Evolutionary conservation across 768 basidiomycete genomes (phyloP).

Genomic region (Hebeloma cylindrosporum): DNA sequence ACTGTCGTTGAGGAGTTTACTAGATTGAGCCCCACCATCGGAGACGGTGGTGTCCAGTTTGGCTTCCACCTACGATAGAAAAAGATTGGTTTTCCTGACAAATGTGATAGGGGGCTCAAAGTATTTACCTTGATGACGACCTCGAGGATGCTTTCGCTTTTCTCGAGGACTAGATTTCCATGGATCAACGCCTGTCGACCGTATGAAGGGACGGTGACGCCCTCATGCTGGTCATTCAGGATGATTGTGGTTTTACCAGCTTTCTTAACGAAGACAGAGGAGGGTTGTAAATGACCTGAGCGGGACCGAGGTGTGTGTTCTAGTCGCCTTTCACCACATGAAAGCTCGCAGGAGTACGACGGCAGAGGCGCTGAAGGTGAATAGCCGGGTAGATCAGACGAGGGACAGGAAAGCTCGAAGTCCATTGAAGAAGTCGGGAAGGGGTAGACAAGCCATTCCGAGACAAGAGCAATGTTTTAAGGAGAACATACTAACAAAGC

Average conservation of each 20-base stretch:
- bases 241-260: conserved; percentile 41
- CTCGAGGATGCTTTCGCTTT: conserved; percentile 36
- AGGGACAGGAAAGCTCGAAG: conserved; percentile 7
- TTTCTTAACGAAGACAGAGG: conserved; percentile 41
- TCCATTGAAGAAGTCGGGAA: conserved; percentile 14
- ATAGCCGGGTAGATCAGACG: conserved; percentile 47
- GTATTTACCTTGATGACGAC: conserved; percentile 46
- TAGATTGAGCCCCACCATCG: conserved; percentile 37
- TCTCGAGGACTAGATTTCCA: conserved; percentile 45
- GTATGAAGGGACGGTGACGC: conserved; percentile 40
- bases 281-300: conserved; percentile 26
- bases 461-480: neutral
- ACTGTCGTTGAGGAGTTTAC: conserved; percentile 31
- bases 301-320: conserved; percentile 43
- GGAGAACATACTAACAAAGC: no score
- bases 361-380: conserved; percentile 55
- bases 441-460: neutral
- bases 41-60: conserved; percentile 40
- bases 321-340: conserved; percentile 51
- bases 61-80: conserved; percentile 38
- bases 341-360: conserved; percentile 55
- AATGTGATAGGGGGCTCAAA: neutral
- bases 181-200: conserved; percentile 40
- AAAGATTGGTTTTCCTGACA: conserved; percentile 3
- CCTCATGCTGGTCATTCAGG: conserved; percentile 47